Base-by-base conservation (phyloP, 495 filamentous ascomycete species). In the Barbatosphaeria neglecta region DNA sequence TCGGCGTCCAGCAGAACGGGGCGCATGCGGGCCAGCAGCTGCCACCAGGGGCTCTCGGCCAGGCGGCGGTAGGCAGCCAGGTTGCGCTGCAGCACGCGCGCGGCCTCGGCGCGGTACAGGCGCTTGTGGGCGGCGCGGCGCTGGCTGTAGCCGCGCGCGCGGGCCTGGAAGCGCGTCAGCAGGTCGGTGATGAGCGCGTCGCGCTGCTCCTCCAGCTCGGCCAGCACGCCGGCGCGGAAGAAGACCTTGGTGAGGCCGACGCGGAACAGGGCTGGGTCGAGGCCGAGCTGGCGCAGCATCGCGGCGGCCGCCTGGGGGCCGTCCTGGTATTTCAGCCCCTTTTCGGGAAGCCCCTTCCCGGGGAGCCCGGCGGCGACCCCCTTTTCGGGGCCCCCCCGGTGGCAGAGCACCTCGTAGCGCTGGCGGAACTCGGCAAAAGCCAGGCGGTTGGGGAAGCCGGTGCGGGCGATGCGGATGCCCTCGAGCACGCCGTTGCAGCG, bases 401-500 rank as follows among this genome's bases (percentile, higher is more conserved):
- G 76, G 56, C 88, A 95, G 15, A 99, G 80, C n/a, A 97, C 90
- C 62, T 96, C 93, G 61, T 99, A 99, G 35, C 93, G 84, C 51
- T 93, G 84, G 37, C 93, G 78, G 63, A 99, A 99, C 58, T 99
- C 93, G 10, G 84, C 74, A 61, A 97, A 99, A 0, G 84, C 74
- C 3, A 99, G 72, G 48, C 93, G 74, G 63, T 99, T 99, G 35
- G 93, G 93, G 59, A 97, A 99, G n/a, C 93, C 93, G 23, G 92
- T 99, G 11, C 93, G 79, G 11, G 93, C 93, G 61, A 99, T 99
- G 45, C 93, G 75, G 58, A 99, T 99, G 40, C 93, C 93, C 64
- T 99, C 93, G 5, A 99, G 73, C 4, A 99, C 93, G 82, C 93
- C 93, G 60, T 99, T 99, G 63, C 93, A 99, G 25, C 93, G 80